Evolutionary conservation across 1,284 basidiomycete genomes (phyloP), one percentile per base, ranked within the genome.

Genomic region (Vanrija sp.): DNA sequence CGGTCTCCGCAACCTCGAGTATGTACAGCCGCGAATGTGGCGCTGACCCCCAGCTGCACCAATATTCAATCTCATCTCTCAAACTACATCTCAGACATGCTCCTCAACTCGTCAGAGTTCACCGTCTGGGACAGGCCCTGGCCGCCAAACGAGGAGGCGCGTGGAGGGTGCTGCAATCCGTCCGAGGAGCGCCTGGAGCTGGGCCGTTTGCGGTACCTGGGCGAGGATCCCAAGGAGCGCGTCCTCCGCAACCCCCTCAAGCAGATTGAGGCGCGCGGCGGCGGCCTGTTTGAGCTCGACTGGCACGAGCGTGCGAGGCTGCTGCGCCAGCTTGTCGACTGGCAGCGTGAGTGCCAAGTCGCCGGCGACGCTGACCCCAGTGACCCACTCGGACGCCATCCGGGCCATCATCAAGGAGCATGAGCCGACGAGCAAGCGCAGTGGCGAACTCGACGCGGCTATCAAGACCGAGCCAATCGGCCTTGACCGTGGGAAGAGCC

Each of bases 271-370:
- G 50, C 57, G 23, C 49, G 50, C 23, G 68, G 69, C 9, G 64
- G 64, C 18, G 71, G 71, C 4, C 25, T 74, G 38, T 74, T 72
- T 53, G 71, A 73, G 54, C 47, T 74, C 47, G 64, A 68, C 47
- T 73, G 71, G 72, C 49, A 54, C 22, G 71, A 74, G 48, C 54
- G 71, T 18, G 65, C 60, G 8, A 61, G 60, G 36, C 50, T 76
- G 25, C 49, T 76, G 10, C 64, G 74, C 27, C 74, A 76, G 57
- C 41, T 76, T 43, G 73, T 75, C 18, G 74, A 76, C 59, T 76
- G 74, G 74, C 73, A 75, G 53, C 60, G 73, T 70, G 51, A 49
- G 66, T 68, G 24, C 23, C 9, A 15, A 6, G 16, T 3, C 31
- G 31, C 31, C 12, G 31, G 10, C 12, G 12, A 2, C 0, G 38